Percentiles rank a stretch among this genome's conserved stretches.
Conservation (phyloP, 352 stramenopile genomes). For the Globisporangium alternatum region DNA sequence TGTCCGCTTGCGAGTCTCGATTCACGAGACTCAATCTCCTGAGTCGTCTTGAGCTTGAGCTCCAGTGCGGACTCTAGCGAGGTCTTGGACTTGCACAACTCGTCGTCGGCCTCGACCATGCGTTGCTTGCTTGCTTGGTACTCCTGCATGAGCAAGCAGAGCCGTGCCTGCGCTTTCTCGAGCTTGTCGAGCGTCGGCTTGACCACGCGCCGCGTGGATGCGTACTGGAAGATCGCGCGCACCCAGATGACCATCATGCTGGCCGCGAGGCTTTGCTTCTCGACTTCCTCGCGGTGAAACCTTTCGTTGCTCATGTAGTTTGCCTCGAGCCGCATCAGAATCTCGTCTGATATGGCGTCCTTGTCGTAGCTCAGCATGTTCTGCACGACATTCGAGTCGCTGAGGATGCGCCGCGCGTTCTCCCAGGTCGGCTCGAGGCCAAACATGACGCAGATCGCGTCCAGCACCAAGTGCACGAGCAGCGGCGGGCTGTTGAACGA, state of each 20-base stretch:
- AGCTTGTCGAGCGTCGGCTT: conserved; percentile 68
- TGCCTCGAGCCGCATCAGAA: conserved; percentile 36
- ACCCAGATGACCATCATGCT: conserved; percentile 81
- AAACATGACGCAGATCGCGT: conserved; percentile 73
- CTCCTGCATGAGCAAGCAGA: conserved; percentile 58
- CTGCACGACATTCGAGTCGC: conserved; percentile 68
- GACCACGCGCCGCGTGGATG: conserved; percentile 38
- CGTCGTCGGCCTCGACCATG: conserved; percentile 44
- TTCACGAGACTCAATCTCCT: conserved; percentile 38
- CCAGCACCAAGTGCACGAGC: conserved; percentile 67
- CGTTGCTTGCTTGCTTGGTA: conserved; percentile 66
- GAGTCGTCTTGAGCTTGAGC: conserved; percentile 25
- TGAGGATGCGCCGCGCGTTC: conserved; percentile 56
- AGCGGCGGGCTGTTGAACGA: conserved; percentile 72
- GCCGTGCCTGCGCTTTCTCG: conserved; percentile 44
- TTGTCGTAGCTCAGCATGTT: conserved; percentile 74
- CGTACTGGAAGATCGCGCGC: conserved; percentile 65
- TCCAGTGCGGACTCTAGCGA: conserved; percentile 25
- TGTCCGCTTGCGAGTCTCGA: conserved; percentile 28
- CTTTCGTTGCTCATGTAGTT: conserved; percentile 52
- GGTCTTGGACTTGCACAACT: conserved; percentile 19
- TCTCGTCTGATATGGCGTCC: conserved; percentile 44
- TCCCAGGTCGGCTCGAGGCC: conserved; percentile 70
- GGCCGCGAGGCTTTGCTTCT: conserved; percentile 72
- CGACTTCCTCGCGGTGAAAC: conserved; percentile 66